Percentiles rank a stretch among this genome's conserved stretches.
Evolutionary conservation across 2,329 filamentous ascomycete genomes (phyloP).

Genomic region (Phialophora expanda): DNA sequence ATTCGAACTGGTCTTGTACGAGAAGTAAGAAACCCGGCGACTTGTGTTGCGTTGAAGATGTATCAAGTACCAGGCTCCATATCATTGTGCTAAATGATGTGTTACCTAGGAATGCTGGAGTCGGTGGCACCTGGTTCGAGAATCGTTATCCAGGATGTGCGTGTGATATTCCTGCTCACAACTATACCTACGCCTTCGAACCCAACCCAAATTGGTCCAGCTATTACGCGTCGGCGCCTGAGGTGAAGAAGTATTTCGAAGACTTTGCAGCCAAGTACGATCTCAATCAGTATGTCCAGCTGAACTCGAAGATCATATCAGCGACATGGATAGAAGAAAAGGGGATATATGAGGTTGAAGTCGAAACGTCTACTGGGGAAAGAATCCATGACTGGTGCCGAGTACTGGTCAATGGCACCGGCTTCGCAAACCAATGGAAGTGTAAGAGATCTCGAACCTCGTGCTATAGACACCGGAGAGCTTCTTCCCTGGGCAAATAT

Average conservation of each 20-base stretch:
- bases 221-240: conserved; percentile 37
- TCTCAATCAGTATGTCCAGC: conserved; percentile 12
- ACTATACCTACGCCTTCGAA: conserved; percentile 30
- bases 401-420: conserved; percentile 49
- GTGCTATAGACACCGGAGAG: no score
- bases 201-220: conserved; percentile 37
- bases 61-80: no score
- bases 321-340: conserved; percentile 20
- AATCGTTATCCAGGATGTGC: conserved; percentile 46
- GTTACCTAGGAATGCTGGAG: conserved; percentile 36
- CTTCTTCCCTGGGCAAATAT: no score
- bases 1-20: conserved; percentile 49
- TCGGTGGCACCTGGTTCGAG: conserved; percentile 51
- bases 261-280: conserved; percentile 37
- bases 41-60: no score
- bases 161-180: conserved; percentile 30
- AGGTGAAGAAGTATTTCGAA: conserved; percentile 42
- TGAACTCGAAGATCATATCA: conserved; percentile 10
- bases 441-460: conserved; percentile 32
- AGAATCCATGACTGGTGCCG: conserved; percentile 36
- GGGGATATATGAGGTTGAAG: conserved; percentile 13
- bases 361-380: conserved; percentile 5
- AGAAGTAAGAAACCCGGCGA: conserved; percentile 40
- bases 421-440: conserved; percentile 51
- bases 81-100: no score